Base-by-base conservation (phyloP, 805 yeast genomes). In the Brettanomyces custersianus region DNA sequence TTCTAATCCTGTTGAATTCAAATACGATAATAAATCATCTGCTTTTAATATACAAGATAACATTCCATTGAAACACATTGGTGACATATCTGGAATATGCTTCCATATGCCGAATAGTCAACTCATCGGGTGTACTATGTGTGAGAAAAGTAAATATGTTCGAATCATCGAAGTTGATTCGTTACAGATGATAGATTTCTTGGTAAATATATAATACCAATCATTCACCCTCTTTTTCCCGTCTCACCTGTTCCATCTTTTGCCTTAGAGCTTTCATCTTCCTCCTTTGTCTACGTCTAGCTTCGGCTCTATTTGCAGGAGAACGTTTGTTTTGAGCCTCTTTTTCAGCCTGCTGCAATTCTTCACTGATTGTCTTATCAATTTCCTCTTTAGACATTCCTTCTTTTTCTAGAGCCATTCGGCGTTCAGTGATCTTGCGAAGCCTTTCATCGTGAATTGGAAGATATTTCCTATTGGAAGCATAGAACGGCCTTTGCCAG, bases 1-100 rank as follows among this genome's bases (percentile, higher is more conserved):
- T 2, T 30, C 20, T 16, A 35, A 34, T 12, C 57, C 76, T 5
- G 55, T 56, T 20, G 63, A 65, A 36, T 75, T 72, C 7, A 28
- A n/a, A n/a, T n/a, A n/a, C n/a, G n/a, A n/a, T n/a, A n/a, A n/a
- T n/a, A n/a, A n/a, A n/a, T n/a, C n/a, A n/a, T n/a, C n/a, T n/a
- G n/a, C n/a, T n/a, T n/a, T n/a, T n/a, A n/a, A n/a, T n/a, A n/a
- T n/a, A n/a, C n/a, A n/a, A n/a, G 42, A 47, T 53, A 26, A 46
- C 43, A 26, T 33, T 49, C 12, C 48, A 45, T 7, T 55, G 51
- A n/a, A 38, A 49, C 12, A 54, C 51, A 22, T 47, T 38, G 29
- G 21, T 26, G 15, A 20, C 3, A 9, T 2, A 25, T 31, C 31
- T 22, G 23, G 36, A 12, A 33, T 38, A 3, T 35, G 40, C 30